Conservation (phyloP, 352 stramenopile genomes). For the Globisporangium perplexum region DNA sequence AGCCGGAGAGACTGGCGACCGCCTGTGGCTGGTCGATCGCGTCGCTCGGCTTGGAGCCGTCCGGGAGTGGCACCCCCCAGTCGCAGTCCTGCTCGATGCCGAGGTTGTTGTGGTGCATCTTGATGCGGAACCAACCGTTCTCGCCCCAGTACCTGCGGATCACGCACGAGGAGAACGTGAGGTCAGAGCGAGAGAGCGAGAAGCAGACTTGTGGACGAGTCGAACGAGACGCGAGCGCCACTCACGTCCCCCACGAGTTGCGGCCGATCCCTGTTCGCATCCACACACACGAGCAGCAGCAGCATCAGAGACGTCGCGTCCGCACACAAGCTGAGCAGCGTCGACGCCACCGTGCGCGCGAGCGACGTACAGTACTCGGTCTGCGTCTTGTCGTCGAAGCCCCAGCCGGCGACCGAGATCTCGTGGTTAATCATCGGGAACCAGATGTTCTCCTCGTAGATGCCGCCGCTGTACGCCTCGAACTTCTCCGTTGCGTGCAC, state of each 20-base stretch:
- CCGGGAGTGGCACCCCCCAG: conserved; percentile 82
- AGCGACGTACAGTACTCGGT: conserved; percentile 83
- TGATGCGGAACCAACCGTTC: conserved; percentile 90
- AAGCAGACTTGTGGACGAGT: too few species aligned
- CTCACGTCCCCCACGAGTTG: conserved; percentile 87
- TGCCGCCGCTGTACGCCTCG: conserved; percentile 64
- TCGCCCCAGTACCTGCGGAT: conserved; percentile 79
- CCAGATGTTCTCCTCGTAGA: conserved; percentile 83
- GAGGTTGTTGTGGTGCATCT: conserved; percentile 89
- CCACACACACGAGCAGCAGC: conserved; percentile 6
- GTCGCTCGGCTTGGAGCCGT: conserved; percentile 58
- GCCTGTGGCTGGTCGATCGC: conserved; percentile 2
- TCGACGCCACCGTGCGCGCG: too few species aligned
- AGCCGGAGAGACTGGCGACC: neutral
- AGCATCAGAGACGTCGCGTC: neutral
- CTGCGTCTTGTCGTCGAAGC: conserved; percentile 76
- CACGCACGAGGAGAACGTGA: neutral
- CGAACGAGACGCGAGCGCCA: neutral
- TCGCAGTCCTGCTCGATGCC: conserved; percentile 86
- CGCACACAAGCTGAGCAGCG: too few species aligned
- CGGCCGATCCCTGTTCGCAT: conserved; percentile 66
- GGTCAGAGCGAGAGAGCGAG: neutral
- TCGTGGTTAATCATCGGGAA: conserved; percentile 86
- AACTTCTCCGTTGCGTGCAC: conserved; percentile 87
- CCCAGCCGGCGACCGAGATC: conserved; percentile 87